Evolutionary conservation across 805 yeast species (phyloP).

Genomic region (Nakazawaea ernobii): DNA sequence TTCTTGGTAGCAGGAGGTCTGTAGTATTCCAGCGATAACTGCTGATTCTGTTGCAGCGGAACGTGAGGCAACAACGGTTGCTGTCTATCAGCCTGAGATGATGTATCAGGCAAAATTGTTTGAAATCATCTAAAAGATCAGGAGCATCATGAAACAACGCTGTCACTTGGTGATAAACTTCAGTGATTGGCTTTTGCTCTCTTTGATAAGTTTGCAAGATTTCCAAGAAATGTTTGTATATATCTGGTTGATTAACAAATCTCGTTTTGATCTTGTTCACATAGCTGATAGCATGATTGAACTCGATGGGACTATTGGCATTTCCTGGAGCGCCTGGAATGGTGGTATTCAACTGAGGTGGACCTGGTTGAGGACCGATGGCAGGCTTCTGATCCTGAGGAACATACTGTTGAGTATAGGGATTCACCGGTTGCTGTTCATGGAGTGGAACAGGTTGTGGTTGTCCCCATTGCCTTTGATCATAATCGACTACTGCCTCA

Average conservation of each 20-base stretch:
- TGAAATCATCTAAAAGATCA: conserved; percentile 89
- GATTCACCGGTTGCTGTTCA: conserved; percentile 18
- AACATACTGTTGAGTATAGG: conserved; percentile 5
- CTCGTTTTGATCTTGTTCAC: conserved; percentile 95
- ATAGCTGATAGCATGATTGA: conserved; percentile 93
- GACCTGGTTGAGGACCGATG: conserved; percentile 3
- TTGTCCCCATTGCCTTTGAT: conserved; percentile 13
- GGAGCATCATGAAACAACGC: conserved; percentile 88
- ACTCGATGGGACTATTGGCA: conserved; percentile 69
- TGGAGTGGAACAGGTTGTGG: conserved; percentile 20
- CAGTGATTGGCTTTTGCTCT: conserved; percentile 91
- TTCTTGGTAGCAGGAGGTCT: conserved; percentile 16
- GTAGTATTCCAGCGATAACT: conserved; percentile 17
- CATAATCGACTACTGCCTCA: conserved; percentile 35
- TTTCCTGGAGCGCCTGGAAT: conserved; percentile 14
- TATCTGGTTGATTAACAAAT: conserved; percentile 90
- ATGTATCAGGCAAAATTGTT: conserved; percentile 89
- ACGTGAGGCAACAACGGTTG: conserved; percentile 25
- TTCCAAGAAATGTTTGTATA: conserved; percentile 90
- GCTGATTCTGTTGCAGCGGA: conserved; percentile 20
- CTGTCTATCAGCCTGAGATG: conserved; percentile 30
- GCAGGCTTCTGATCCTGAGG: conserved; percentile 9
- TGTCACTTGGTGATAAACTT: conserved; percentile 92
- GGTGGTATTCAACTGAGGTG: conserved; percentile 15
- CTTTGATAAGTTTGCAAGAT: conserved; percentile 94